A percentile compares a stretch with the other conserved stretches of the same genome.
Conservation (phyloP, 139 green algal genomes). For the Chlorella sp. region DNA sequence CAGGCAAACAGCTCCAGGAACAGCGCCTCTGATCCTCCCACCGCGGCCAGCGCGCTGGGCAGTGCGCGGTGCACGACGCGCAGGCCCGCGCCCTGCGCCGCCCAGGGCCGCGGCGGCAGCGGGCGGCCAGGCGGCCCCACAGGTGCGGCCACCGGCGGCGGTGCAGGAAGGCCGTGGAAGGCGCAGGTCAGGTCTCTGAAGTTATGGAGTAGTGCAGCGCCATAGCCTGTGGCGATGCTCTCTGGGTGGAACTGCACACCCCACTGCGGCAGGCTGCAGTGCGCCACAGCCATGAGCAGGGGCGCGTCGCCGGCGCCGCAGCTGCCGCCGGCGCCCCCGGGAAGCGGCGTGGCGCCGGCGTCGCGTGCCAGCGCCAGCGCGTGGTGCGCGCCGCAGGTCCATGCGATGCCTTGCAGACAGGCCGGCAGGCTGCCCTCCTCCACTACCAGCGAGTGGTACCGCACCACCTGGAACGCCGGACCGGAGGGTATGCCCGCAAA, state of each 20-base stretch:
- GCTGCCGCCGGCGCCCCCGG: background rate
- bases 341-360: background rate
- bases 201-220: slow-evolving; percentile 81
- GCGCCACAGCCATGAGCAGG: slow-evolving; percentile 86
- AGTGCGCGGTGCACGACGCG: slow-evolving; percentile 28
- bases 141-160: background rate
- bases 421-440: slow-evolving; percentile 68
- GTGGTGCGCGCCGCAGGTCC: slow-evolving; percentile 69
- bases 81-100: slow-evolving; percentile 8
- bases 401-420: slow-evolving; percentile 78
- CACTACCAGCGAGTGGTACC: slow-evolving; percentile 96
- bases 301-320: background rate
- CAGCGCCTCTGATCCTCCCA: slow-evolving; percentile 25
- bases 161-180: background rate
- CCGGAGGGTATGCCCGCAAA: slow-evolving; percentile 81
- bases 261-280: slow-evolving; percentile 75
- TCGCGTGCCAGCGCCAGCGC: slow-evolving; percentile 36
- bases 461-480: slow-evolving; percentile 52
- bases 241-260: slow-evolving; percentile 98
- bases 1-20: slow-evolving; percentile 47
- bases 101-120: slow-evolving; percentile 11
- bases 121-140: slow-evolving; percentile 2
- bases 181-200: slow-evolving; percentile 73
- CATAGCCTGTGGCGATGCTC: slow-evolving; percentile 81
- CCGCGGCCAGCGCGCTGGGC: slow-evolving; percentile 22